phyloP scores from a whole-genome alignment of 2,329 filamentous ascomycete genomes.

The Annulohypoxylon truncatum region DNA sequence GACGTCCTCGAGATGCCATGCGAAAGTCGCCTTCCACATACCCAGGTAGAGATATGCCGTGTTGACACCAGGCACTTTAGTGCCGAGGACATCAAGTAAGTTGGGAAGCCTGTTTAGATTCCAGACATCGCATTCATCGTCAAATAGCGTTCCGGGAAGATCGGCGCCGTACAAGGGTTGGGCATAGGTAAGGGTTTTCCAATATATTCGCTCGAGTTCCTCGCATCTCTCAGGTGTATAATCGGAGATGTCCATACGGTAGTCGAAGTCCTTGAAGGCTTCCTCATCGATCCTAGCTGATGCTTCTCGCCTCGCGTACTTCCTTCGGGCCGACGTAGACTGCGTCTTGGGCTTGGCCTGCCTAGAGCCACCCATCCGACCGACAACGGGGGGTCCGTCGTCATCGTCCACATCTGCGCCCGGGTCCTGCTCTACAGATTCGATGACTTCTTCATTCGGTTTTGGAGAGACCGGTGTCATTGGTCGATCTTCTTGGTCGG shows the following conservation, averaged over 20 bases:
- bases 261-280: slow-evolving; percentile 91
- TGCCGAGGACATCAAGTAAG: slow-evolving; percentile 90
- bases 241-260: slow-evolving; percentile 86
- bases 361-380: slow-evolving; percentile 63
- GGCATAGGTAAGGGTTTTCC: slow-evolving; percentile 96
- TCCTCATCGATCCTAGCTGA: slow-evolving; percentile 87
- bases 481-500: slow-evolving; percentile 61
- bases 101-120: slow-evolving; percentile 96
- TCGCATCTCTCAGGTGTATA: slow-evolving; percentile 93
- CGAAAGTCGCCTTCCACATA: slow-evolving; percentile 99
- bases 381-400: slow-evolving; percentile 55
- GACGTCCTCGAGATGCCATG: slow-evolving; percentile 98
- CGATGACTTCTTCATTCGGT: slow-evolving; percentile 54
- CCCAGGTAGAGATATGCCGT: slow-evolving; percentile 97
- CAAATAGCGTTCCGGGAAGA: slow-evolving; percentile 94
- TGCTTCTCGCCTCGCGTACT: slow-evolving; percentile 83
- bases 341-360: slow-evolving; percentile 71
- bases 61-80: slow-evolving; percentile 96
- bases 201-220: slow-evolving; percentile 93
- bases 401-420: slow-evolving; percentile 60
- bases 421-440: slow-evolving; percentile 64
- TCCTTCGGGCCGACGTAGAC: slow-evolving; percentile 86
- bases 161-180: slow-evolving; percentile 96
- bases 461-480: slow-evolving; percentile 70
- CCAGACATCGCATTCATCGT: slow-evolving; percentile 85